Conservation (phyloP, 192 early-diverging fungal genomes). For the Powellomyces hirtus region DNA sequence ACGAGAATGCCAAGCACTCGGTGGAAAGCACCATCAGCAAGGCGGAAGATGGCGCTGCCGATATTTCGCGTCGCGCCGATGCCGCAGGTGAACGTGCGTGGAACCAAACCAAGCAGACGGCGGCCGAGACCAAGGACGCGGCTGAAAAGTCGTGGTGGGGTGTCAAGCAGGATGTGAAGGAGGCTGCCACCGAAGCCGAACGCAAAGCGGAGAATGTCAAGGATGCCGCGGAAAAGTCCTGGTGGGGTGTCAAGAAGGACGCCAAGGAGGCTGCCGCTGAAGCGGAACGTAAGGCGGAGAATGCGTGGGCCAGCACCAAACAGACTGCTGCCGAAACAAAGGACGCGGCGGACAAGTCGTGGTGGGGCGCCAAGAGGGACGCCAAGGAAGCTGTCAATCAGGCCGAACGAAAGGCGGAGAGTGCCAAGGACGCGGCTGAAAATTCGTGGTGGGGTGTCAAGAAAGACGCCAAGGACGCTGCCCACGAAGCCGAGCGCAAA, state of each 20-base stretch:
- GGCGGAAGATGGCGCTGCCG: slow-evolving; percentile 12
- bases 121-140: slow-evolving; percentile 1
- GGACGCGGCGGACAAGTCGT: not conserved
- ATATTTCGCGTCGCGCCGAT: slow-evolving; percentile 19
- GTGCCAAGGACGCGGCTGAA: not conserved
- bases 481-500: not conserved
- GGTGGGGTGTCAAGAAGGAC: not conserved
- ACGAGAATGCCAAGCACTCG: not conserved
- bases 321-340: not conserved
- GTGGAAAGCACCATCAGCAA: not conserved
- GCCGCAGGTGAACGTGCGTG: slow-evolving; percentile 3
- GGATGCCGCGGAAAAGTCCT: not conserved
- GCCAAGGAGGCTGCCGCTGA: slow-evolving; percentile 4
- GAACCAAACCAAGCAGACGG: not conserved
- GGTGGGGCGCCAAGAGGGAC: not conserved
- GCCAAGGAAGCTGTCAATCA: not conserved
- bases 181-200: not conserved
- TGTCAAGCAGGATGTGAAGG: slow-evolving; percentile 2
- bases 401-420: not conserved
- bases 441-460: slow-evolving; percentile 3
- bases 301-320: slow-evolving; percentile 3
- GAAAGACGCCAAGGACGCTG: slow-evolving; percentile 6
- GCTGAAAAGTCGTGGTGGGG: slow-evolving; percentile 14
- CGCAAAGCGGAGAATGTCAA: slow-evolving; percentile 5
- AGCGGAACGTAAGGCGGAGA: slow-evolving; percentile 7